Evolutionary conservation across 208 protist species (phyloP), one percentile per base, ranked within the genome.

Genomic region (Vickermania ingenoplastis): DNA sequence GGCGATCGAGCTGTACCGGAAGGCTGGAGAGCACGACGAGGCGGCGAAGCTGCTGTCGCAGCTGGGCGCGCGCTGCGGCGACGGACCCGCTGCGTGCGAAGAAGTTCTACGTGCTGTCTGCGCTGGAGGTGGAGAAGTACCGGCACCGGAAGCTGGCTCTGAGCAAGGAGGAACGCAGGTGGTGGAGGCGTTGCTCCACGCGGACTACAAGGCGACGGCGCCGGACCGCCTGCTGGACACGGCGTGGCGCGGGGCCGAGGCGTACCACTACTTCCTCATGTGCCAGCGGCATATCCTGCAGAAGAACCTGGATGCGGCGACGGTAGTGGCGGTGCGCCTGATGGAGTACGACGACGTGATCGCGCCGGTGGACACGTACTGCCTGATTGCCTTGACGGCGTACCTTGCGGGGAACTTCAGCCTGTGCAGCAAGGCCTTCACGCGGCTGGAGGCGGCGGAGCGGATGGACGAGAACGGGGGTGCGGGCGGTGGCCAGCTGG

Each of bases 1-100:
- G 53, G 97, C 97, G 17, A 97, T 99, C 59, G 95, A 98, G 78
- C 78, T 99, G 23, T 98, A 96, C 78, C 87, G 92, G 67, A 98
- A 98, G 75, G 97, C 96, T 0, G 83, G 91, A 25, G 87, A 86
- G 29, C 86, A 97, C 75, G 76, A 89, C 36, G 94, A 98, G 62
- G 88, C 93, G 13, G 97, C 95, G 26, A 91, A 86, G 73, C 76
- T 98, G 49, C 82, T 98, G 30, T 70, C 83, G n/a, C 63, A 93
- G 70, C 73, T 96, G 23, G 88, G 74, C 24, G 81, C 89, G 59
- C 11, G 88, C 77, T 5, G 83, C 81, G 22, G 53, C 71, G 48
- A 83, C 84, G 21, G 81, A 96, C 51, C 82, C 88, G 21, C 72
- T 97, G 11, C 73, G 81, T 41, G 93, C 92, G 4, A 98, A 98